phyloP scores from a whole-genome alignment of 2,329 filamentous ascomycete species.

The Ceratocystis colombiana region DNA sequence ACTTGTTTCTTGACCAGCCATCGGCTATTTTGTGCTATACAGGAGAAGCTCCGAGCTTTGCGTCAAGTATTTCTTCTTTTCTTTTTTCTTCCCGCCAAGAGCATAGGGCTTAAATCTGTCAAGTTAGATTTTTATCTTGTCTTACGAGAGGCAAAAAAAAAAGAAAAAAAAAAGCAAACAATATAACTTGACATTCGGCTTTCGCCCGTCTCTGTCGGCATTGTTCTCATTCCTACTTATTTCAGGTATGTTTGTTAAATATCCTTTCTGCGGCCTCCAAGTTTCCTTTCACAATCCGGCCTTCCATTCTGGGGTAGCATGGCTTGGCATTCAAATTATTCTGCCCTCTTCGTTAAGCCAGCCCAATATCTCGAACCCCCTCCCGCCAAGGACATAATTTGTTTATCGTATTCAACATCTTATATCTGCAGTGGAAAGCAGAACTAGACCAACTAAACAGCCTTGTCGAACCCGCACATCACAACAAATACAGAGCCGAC shows the following conservation, averaged over 20 bases:
- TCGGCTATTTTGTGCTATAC: neutral
- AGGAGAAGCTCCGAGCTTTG: neutral
- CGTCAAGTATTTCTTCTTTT: neutral
- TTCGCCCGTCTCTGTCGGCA: neutral
- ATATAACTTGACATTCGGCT: neutral
- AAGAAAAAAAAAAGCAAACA: conserved; percentile 7
- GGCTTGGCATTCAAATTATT: neutral
- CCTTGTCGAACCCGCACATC: neutral
- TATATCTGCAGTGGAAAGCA: neutral
- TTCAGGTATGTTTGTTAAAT: neutral
- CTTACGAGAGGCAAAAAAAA: neutral
- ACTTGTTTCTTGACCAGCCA: neutral
- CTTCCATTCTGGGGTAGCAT: neutral
- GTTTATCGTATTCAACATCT: neutral
- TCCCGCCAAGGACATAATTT: neutral
- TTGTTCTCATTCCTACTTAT: neutral
- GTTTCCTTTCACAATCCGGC: neutral
- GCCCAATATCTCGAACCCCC: neutral
- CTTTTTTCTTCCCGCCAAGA: neutral
- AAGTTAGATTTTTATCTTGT: neutral
- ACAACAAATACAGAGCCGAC: neutral
- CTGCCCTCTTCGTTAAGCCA: neutral
- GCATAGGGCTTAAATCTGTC: neutral
- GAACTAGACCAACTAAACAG: neutral
- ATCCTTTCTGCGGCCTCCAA: neutral